Conservation (phyloP, 768 basidiomycete genomes). For the Lentinula aciculospora region DNA sequence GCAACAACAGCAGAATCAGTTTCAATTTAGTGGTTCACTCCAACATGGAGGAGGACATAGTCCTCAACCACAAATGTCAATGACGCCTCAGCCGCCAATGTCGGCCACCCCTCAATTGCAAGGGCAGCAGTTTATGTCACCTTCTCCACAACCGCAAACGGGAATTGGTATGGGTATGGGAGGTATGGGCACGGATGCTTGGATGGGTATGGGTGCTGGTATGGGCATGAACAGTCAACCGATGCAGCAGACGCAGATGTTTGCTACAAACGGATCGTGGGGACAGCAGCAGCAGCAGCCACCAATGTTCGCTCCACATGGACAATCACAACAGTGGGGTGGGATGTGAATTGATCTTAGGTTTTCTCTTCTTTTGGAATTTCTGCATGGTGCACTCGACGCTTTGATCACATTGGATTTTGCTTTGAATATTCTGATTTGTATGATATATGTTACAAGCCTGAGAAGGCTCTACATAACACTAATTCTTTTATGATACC, state of each 20-base stretch:
- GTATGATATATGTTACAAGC: not conserved
- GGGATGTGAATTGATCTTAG: conserved; percentile 21
- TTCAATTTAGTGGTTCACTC: conserved; percentile 16
- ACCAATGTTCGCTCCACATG: conserved; percentile 9
- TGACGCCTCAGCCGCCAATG: conserved; percentile 17
- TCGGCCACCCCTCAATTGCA: conserved; percentile 23
- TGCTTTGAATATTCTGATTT: not conserved
- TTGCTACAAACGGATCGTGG: conserved; percentile 7
- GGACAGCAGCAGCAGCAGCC: conserved; percentile 8
- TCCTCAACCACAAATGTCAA: conserved; percentile 24
- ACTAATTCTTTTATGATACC: not conserved
- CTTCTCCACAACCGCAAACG: conserved; percentile 20
- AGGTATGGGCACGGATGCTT: not conserved
- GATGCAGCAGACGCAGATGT: conserved; percentile 15
- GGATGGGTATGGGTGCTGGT: not conserved
- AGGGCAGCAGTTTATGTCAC: conserved; percentile 20
- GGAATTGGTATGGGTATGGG: conserved; percentile 8
- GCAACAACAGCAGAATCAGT: conserved; percentile 11
- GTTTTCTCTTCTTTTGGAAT: not conserved
- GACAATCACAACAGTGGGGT: conserved; percentile 26
- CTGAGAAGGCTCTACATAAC: not conserved
- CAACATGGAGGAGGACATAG: conserved; percentile 28
- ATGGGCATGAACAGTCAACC: conserved; percentile 11
- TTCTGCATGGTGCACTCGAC: not conserved
- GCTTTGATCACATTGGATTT: not conserved